Evolutionary conservation across 208 protist genomes (phyloP).

Genomic region (Angomonas deanei): DNA sequence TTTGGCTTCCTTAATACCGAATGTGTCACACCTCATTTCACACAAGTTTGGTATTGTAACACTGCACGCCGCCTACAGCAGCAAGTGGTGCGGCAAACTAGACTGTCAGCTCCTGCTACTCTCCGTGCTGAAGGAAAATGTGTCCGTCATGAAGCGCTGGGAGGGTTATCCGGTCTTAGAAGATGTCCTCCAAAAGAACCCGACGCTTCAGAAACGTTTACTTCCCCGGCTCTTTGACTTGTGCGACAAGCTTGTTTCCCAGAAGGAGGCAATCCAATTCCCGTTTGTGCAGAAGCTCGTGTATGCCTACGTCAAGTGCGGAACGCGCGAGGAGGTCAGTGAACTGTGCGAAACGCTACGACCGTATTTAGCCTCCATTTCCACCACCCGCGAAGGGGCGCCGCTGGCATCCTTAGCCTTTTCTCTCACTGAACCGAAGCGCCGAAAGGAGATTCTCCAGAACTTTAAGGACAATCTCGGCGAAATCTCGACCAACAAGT

Average conservation of each 20-base stretch:
- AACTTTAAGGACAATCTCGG: slow-evolving; percentile 60
- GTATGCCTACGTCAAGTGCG: slow-evolving; percentile 54
- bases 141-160: slow-evolving; percentile 84
- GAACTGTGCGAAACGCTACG: slow-evolving; percentile 84
- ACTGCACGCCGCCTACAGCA: slow-evolving; percentile 79
- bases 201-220: slow-evolving; percentile 63
- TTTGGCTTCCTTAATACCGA: slow-evolving; percentile 49
- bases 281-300: slow-evolving; percentile 85
- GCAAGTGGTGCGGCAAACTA: slow-evolving; percentile 53
- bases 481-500: slow-evolving; percentile 70
- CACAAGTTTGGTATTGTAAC: slow-evolving; percentile 86
- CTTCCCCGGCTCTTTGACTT: slow-evolving; percentile 80
- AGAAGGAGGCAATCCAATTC: slow-evolving; percentile 78
- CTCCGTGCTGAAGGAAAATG: slow-evolving; percentile 79
- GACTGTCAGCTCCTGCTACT: slow-evolving; percentile 76
- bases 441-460: slow-evolving; percentile 78
- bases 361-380: slow-evolving; percentile 62
- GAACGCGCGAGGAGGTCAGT: slow-evolving; percentile 74
- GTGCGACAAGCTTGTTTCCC: slow-evolving; percentile 83
- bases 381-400: slow-evolving; percentile 62
- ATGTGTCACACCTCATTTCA: slow-evolving; percentile 66
- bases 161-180: slow-evolving; percentile 76
- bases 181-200: slow-evolving; percentile 47
- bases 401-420: slow-evolving; percentile 78
- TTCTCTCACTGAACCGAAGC: slow-evolving; percentile 70